These are phyloP conservation scores for Dothistroma septosporum DNA, from an alignment of 2,329 filamentous ascomycete species.

Conservation along the genomic window DNA sequence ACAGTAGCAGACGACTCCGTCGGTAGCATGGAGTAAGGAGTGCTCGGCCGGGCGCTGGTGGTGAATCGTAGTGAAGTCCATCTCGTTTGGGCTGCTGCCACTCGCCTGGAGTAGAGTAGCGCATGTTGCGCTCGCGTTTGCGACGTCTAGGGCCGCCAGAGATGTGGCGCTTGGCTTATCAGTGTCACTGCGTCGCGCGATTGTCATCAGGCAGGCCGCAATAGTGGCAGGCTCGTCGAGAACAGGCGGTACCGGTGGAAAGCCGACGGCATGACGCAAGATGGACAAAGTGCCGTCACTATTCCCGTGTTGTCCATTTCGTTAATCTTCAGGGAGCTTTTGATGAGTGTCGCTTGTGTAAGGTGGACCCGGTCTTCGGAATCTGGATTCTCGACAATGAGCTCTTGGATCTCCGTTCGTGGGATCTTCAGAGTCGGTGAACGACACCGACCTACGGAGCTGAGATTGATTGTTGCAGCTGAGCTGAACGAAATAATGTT, in stretches of 20 bases:
- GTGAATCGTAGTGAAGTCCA: too few species aligned
- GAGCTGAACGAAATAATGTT: neutral
- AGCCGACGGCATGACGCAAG: neutral
- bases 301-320: neutral
- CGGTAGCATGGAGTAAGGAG: too few species aligned
- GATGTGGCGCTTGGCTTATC: neutral
- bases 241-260: neutral
- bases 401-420: neutral
- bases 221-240: neutral
- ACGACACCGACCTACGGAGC: neutral
- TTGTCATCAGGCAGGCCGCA: neutral
- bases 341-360: neutral
- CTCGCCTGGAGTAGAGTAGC: too few species aligned
- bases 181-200: neutral
- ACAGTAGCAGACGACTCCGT: too few species aligned
- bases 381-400: neutral
- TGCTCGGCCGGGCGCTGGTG: too few species aligned
- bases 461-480: neutral
- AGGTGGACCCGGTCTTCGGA: neutral
- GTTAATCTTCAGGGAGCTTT: neutral
- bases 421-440: neutral
- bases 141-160: neutral
- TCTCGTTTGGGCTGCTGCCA: too few species aligned
- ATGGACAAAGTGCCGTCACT: neutral
- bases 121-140: too few species aligned